Evolutionary conservation across 352 stramenopile genomes (phyloP).

Genomic region (Phytophthora vignae): DNA sequence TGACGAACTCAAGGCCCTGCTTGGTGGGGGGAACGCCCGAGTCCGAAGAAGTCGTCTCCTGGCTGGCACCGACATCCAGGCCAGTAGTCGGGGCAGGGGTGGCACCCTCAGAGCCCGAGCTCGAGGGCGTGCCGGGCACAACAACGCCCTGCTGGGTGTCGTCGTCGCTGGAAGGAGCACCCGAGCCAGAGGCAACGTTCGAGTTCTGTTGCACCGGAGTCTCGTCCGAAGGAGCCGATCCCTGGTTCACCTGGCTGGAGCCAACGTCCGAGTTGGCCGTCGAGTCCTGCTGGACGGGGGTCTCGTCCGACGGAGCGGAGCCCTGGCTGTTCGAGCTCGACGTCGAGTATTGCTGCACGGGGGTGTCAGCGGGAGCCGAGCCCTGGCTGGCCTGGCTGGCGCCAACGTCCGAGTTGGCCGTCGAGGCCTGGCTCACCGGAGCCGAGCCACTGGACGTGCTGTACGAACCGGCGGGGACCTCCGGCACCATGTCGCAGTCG

Average conservation of each 20-base stretch:
- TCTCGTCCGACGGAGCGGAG: slow-evolving; percentile 4
- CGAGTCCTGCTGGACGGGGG: slow-evolving; percentile 5
- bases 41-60: background rate
- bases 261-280: too few relatives aligned
- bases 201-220: slow-evolving; percentile 11
- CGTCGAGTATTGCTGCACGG: slow-evolving; percentile 14
- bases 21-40: background rate
- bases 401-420: background rate
- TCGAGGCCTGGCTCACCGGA: background rate
- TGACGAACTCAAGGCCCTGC: background rate
- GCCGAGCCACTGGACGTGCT: background rate
- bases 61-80: background rate
- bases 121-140: background rate
- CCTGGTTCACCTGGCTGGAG: too few relatives aligned
- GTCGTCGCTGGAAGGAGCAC: background rate
- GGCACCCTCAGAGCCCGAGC: background rate
- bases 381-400: background rate
- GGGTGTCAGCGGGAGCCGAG: slow-evolving; percentile 11
- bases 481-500: slow-evolving; percentile 18
- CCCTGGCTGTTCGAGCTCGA: slow-evolving; percentile 9
- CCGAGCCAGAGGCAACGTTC: slow-evolving; percentile 6
- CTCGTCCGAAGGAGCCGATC: slow-evolving; percentile 4
- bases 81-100: background rate
- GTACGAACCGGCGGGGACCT: slow-evolving; percentile 1
- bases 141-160: background rate